These are phyloP conservation scores for Saitozyma podzolica DNA, from an alignment of 768 basidiomycete genomes.

Conservation along the genomic window DNA sequence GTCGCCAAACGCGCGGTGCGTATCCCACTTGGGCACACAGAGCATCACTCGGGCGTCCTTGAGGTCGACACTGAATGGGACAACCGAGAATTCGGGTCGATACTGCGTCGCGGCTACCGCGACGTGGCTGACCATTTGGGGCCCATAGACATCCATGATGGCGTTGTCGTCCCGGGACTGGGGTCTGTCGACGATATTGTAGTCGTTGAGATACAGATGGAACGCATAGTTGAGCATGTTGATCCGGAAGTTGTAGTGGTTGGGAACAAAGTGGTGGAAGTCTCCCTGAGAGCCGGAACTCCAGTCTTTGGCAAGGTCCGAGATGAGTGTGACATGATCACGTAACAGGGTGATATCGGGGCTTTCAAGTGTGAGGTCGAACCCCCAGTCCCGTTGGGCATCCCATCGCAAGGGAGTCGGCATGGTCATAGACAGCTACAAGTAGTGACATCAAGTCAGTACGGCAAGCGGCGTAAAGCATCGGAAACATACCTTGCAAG, in stretches of 20 bases:
- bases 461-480: not conserved
- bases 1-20: slow-evolving; percentile 65
- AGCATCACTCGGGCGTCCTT: slow-evolving; percentile 64
- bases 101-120: slow-evolving; percentile 71
- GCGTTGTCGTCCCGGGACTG: slow-evolving; percentile 80
- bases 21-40: slow-evolving; percentile 85
- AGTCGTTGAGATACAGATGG: slow-evolving; percentile 86
- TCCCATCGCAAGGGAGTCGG: slow-evolving; percentile 84
- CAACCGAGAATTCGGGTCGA: slow-evolving; percentile 66
- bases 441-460: slow-evolving; percentile 5
- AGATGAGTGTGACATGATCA: slow-evolving; percentile 92
- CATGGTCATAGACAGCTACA: slow-evolving; percentile 53
- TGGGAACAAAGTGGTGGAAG: slow-evolving; percentile 80
- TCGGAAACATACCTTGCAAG: slow-evolving; percentile 65
- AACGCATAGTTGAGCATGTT: slow-evolving; percentile 73
- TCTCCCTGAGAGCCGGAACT: slow-evolving; percentile 75
- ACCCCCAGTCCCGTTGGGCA: slow-evolving; percentile 72
- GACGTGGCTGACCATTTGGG: slow-evolving; percentile 58
- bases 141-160: slow-evolving; percentile 68
- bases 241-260: slow-evolving; percentile 69
- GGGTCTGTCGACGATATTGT: slow-evolving; percentile 93
- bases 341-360: slow-evolving; percentile 77
- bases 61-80: slow-evolving; percentile 66
- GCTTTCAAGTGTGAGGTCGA: slow-evolving; percentile 69
- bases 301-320: slow-evolving; percentile 93